These are phyloP conservation scores for Lepidopterella palustris DNA, from an alignment of 495 filamentous ascomycete species.

Conservation along the genomic window DNA sequence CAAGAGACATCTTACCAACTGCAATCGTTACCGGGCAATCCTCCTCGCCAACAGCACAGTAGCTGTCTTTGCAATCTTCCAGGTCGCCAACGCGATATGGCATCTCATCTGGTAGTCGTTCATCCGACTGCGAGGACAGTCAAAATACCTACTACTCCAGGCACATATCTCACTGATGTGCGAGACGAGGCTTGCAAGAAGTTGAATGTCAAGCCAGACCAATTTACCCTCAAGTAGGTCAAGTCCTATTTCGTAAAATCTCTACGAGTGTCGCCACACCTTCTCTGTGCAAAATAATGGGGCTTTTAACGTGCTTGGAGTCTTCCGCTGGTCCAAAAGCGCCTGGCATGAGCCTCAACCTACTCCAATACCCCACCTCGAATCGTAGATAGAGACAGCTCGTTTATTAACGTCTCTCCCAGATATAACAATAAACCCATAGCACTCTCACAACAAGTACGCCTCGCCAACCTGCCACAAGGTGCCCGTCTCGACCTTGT, in stretches of 20 bases:
- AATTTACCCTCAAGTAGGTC: slow-evolving; percentile 73
- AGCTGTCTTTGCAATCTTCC: slow-evolving; percentile 3
- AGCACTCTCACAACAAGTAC: slow-evolving; percentile 75
- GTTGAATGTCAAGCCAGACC: slow-evolving; percentile 61
- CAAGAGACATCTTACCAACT: slow-evolving; percentile 5
- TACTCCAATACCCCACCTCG: no score
- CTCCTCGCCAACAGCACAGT: slow-evolving; percentile 7
- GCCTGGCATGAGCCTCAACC: no score
- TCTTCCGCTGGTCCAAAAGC: no score
- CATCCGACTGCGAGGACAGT: slow-evolving; percentile 65
- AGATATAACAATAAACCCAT: slow-evolving; percentile 77
- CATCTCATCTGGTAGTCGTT: slow-evolving; percentile 82
- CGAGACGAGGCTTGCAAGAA: slow-evolving; percentile 80
- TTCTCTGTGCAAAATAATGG: no score
- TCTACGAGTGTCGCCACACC: no score
- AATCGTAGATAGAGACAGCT: not conserved
- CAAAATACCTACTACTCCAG: slow-evolving; percentile 76
- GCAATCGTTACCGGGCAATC: slow-evolving; percentile 7
- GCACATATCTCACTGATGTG: slow-evolving; percentile 73
- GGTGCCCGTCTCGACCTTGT: slow-evolving; percentile 92
- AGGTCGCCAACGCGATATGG: slow-evolving; percentile 49
- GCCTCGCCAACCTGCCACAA: slow-evolving; percentile 75
- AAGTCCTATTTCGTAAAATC: not conserved
- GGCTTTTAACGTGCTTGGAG: no score
- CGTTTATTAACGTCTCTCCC: not conserved